Evolutionary conservation across 1,284 basidiomycete genomes (phyloP).

Genomic region (Malassezia equina): DNA sequence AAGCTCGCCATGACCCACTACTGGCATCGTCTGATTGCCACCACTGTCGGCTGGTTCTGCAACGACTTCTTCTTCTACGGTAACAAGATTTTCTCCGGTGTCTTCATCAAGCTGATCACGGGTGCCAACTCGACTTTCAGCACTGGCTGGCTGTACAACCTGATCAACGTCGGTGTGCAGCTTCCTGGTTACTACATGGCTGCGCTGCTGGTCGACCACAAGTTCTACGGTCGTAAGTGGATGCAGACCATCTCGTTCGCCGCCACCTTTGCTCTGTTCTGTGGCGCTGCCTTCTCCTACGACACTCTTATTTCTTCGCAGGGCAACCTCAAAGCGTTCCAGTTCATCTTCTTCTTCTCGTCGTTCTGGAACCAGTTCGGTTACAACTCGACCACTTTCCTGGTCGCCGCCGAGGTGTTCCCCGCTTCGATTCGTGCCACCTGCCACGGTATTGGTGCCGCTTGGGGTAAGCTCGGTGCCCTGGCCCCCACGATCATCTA

Average conservation of each 20-base stretch:
- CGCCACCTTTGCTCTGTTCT: conserved; percentile 51
- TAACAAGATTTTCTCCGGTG: conserved; percentile 45
- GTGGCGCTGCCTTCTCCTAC: conserved; percentile 49
- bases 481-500: conserved; percentile 48
- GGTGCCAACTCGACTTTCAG: conserved; percentile 47
- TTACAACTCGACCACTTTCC: conserved; percentile 51
- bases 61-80: conserved; percentile 54
- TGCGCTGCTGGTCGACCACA: conserved; percentile 55
- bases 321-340: conserved; percentile 49
- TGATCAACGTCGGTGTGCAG: conserved; percentile 51
- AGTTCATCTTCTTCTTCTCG: conserved; percentile 53
- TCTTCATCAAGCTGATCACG: conserved; percentile 50
- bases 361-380: conserved; percentile 55
- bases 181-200: conserved; percentile 54
- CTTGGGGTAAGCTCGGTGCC: conserved; percentile 48
- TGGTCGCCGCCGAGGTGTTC: conserved; percentile 48
- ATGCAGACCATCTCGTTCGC: conserved; percentile 54
- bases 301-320: conserved; percentile 40
- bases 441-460: conserved; percentile 49
- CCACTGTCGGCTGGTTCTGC: conserved; percentile 52
- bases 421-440: conserved; percentile 49
- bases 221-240: conserved; percentile 50
- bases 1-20: conserved; percentile 53
- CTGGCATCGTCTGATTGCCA: conserved; percentile 52
- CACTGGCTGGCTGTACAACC: conserved; percentile 53